A percentile compares a stretch with the other conserved stretches of the same genome.
Evolutionary conservation across 1,284 basidiomycete species (phyloP).

Genomic region (Microbotryomycetes sp.): DNA sequence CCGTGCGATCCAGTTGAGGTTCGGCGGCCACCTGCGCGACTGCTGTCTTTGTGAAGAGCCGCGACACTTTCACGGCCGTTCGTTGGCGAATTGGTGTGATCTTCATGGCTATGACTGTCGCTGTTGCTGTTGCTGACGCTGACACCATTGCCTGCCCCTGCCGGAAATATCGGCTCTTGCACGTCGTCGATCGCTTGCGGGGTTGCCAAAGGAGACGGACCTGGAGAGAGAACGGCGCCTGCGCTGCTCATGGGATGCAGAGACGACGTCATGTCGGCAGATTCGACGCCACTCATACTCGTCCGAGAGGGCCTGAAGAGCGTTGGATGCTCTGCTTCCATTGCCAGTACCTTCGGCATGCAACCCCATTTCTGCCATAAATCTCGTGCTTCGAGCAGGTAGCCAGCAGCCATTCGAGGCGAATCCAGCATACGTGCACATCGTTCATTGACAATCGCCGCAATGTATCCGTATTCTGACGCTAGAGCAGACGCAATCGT

Average conservation of each 20-base stretch:
- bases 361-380: conserved; percentile 27
- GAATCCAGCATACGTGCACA: conserved; percentile 12
- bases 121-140: too few relatives aligned
- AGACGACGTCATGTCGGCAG: background rate
- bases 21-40: background rate
- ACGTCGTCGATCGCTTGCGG: background rate
- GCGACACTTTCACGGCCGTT: background rate
- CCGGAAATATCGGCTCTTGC: too few relatives aligned
- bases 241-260: background rate
- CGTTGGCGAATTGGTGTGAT: background rate
- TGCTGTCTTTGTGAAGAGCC: background rate
- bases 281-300: too few relatives aligned
- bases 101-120: background rate
- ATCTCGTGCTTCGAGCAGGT: conserved; percentile 21
- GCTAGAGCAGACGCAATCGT: conserved; percentile 17
- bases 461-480: conserved; percentile 1
- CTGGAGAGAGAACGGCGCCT: background rate
- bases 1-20: conserved; percentile 15
- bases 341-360: conserved; percentile 5
- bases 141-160: background rate
- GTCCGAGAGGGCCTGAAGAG: background rate
- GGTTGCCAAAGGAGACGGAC: background rate
- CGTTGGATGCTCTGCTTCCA: conserved; percentile 8
- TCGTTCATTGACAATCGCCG: conserved; percentile 25
- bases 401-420: conserved; percentile 16